phyloP scores from a whole-genome alignment of 2,329 filamentous ascomycete genomes.

The Aphanocladium album region DNA sequence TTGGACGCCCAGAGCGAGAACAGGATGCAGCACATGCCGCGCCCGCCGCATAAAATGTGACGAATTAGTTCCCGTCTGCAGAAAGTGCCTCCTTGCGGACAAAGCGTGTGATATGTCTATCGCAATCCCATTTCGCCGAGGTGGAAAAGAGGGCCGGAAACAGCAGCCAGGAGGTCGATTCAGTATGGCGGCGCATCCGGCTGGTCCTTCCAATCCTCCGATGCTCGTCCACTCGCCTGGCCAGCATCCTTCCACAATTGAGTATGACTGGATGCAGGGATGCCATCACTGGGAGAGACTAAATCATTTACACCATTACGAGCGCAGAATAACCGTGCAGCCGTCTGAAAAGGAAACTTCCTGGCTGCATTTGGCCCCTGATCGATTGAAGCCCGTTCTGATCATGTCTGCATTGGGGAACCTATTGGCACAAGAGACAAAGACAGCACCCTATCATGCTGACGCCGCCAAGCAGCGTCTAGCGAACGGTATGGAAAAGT shows the following conservation, averaged over 20 bases:
- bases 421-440: background rate
- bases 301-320: too few relatives aligned
- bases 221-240: too few relatives aligned
- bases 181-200: too few relatives aligned
- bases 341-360: background rate
- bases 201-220: too few relatives aligned
- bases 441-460: background rate
- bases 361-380: background rate
- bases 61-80: background rate
- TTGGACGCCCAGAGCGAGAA: background rate
- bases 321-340: background rate
- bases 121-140: background rate
- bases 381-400: background rate
- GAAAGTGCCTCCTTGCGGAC: background rate
- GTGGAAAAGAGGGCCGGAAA: too few relatives aligned
- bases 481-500: background rate
- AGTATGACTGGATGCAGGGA: background rate
- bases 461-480: background rate
- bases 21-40: background rate
- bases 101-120: background rate
- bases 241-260: background rate
- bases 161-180: too few relatives aligned
- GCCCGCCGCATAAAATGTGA: background rate
- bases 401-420: background rate
- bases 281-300: background rate